Percentiles rank a stretch among this genome's conserved stretches.
These are phyloP conservation scores for Durusdinium trenchii DNA, from an alignment of 73 alveolate species.

Conservation along the genomic window DNA sequence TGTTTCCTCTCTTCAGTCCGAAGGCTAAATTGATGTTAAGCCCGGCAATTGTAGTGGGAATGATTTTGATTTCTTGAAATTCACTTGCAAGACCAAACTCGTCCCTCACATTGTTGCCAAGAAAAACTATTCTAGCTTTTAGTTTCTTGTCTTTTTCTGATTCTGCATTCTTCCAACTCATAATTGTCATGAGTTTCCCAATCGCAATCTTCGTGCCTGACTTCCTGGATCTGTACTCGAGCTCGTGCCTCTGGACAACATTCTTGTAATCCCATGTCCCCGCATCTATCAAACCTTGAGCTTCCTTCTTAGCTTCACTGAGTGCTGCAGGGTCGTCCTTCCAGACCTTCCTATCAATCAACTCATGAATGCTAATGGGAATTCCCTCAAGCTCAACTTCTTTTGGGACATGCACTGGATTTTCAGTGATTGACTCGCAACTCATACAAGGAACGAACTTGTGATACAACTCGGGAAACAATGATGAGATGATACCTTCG, in stretches of 20 bases:
- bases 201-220: not conserved
- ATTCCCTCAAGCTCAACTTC: not conserved
- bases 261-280: not conserved
- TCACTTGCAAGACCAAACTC: not conserved
- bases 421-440: not conserved
- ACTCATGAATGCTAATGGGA: not conserved
- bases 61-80: slow-evolving; percentile 19
- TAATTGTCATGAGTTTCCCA: slow-evolving; percentile 1
- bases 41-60: slow-evolving; percentile 3
- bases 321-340: not conserved
- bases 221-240: not conserved
- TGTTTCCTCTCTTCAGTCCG: not conserved
- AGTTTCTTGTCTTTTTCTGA: not conserved
- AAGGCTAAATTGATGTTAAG: not conserved
- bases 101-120: slow-evolving; percentile 19
- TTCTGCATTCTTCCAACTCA: not conserved
- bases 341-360: slow-evolving; percentile 31
- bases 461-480: not conserved
- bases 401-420: not conserved
- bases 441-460: not conserved
- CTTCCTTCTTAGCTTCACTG: not conserved
- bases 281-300: not conserved
- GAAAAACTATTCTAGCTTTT: not conserved
- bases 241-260: not conserved
- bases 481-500: not conserved